These are phyloP conservation scores for Orobanche coerulescens DNA, from an alignment of 257 asterid genomes.

Conservation along the genomic window DNA sequence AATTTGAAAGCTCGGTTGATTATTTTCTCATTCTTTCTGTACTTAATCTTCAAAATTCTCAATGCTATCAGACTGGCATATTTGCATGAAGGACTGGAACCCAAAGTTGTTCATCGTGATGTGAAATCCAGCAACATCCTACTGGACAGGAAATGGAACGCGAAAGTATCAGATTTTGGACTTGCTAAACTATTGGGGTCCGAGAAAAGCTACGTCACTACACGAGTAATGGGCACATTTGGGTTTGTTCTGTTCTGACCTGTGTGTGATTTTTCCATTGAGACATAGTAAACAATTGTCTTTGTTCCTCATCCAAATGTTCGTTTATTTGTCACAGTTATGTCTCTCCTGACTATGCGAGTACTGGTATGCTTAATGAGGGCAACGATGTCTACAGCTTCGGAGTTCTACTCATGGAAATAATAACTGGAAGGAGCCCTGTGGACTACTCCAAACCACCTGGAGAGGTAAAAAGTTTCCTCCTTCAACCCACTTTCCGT, in stretches of 20 bases:
- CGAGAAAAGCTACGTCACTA: conserved; percentile 90
- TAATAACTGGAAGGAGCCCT: conserved; percentile 83
- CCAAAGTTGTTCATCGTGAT: conserved; percentile 98
- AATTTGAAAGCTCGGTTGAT: neutral
- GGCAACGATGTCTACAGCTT: conserved; percentile 91
- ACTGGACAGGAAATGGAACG: conserved; percentile 75
- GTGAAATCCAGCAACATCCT: conserved; percentile 97
- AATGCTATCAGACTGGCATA: conserved; percentile 64
- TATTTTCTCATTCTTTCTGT: neutral
- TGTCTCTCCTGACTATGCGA: conserved; percentile 98
- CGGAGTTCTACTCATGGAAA: conserved; percentile 93
- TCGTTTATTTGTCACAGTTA: conserved; percentile 45
- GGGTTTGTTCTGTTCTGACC: conserved; percentile 56
- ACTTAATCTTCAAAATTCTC: neutral
- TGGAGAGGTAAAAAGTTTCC: conserved; percentile 56
- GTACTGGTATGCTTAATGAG: conserved; percentile 96
- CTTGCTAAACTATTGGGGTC: conserved; percentile 86
- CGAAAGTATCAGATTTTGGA: conserved; percentile 95
- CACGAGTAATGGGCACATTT: conserved; percentile 99
- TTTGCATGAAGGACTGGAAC: conserved; percentile 96
- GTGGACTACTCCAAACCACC: conserved; percentile 90
- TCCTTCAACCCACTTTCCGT: neutral
- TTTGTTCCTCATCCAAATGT: conserved; percentile 1
- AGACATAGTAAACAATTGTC: neutral
- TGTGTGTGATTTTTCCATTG: neutral